phyloP scores from a whole-genome alignment of 2,329 filamentous ascomycete genomes.

The Malbranchea zuffiana region DNA sequence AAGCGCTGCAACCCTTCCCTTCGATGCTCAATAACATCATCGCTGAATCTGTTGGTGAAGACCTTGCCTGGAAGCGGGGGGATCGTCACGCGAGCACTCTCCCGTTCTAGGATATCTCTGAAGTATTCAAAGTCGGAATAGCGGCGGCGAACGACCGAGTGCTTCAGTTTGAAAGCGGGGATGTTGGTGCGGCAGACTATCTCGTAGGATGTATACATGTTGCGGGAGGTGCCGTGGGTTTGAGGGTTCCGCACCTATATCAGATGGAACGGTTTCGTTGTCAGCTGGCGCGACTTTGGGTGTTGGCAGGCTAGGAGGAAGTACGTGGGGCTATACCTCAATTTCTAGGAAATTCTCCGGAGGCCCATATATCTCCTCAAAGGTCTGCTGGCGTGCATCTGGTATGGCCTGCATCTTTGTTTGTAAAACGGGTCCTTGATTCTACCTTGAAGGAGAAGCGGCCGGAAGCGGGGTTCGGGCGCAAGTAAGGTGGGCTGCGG shows the following conservation, averaged over 20 bases:
- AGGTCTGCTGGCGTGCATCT: constrained; percentile 74
- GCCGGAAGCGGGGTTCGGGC: no score
- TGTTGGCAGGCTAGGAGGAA: neutral
- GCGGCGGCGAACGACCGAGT: constrained; percentile 75
- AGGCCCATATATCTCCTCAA: constrained; percentile 97
- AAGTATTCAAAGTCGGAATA: constrained; percentile 99
- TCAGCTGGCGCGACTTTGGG: constrained; percentile 9
- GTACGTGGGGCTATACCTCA: constrained; percentile 45
- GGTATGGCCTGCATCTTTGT: constrained; percentile 54
- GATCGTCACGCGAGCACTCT: constrained; percentile 87
- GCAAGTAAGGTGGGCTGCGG: no score
- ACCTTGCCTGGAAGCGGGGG: constrained; percentile 94
- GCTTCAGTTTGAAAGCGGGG: constrained; percentile 91
- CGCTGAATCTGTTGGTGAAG: constrained; percentile 94
- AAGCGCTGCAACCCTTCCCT: constrained; percentile 89
- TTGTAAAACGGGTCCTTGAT: no score
- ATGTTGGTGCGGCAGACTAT: constrained; percentile 98
- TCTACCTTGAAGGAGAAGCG: no score
- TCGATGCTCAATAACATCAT: constrained; percentile 94
- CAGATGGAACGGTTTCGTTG: constrained; percentile 15
- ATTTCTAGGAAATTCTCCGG: constrained; percentile 99
- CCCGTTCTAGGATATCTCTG: constrained; percentile 92
- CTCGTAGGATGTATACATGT: constrained; percentile 98
- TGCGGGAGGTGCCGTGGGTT: constrained; percentile 85
- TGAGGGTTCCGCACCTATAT: constrained; percentile 78